These are phyloP conservation scores for Fraxinus sp. DNA, from an alignment of 305 asterid genomes.

Conservation along the genomic window DNA sequence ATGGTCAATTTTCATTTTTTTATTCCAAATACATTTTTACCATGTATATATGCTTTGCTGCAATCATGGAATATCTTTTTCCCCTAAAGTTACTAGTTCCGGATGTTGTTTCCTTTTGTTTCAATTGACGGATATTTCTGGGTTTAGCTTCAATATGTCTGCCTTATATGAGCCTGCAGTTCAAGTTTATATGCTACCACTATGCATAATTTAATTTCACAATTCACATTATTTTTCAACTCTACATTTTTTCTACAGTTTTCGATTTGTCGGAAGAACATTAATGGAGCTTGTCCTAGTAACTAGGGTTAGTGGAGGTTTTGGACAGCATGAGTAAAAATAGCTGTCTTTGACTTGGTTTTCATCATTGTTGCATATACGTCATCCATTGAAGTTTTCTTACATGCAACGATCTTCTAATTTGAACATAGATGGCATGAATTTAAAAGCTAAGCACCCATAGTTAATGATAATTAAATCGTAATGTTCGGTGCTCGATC, in stretches of 20 bases:
- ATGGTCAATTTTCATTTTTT: background rate
- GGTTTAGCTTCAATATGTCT: background rate
- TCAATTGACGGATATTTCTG: background rate
- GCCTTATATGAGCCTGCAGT: background rate
- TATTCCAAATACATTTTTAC: background rate
- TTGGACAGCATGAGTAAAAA: conserved; percentile 2
- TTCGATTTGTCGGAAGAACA: background rate
- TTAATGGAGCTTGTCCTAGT: background rate
- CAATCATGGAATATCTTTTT: background rate
- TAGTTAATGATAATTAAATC: background rate
- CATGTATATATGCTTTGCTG: background rate
- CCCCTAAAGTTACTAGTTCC: background rate
- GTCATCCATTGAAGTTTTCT: conserved; percentile 2
- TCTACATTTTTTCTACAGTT: background rate
- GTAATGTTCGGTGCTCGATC: conserved; percentile 1
- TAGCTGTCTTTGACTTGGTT: background rate
- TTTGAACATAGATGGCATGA: background rate
- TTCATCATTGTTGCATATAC: background rate
- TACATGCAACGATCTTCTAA: conserved; percentile 1
- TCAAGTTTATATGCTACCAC: background rate
- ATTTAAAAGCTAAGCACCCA: background rate
- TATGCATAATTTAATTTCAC: background rate
- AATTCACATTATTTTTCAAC: background rate
- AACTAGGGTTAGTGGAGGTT: background rate
- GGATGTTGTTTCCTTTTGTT: background rate